phyloP scores from a whole-genome alignment of 2,329 filamentous ascomycete species.

The Cercospora zeae-maydis region DNA sequence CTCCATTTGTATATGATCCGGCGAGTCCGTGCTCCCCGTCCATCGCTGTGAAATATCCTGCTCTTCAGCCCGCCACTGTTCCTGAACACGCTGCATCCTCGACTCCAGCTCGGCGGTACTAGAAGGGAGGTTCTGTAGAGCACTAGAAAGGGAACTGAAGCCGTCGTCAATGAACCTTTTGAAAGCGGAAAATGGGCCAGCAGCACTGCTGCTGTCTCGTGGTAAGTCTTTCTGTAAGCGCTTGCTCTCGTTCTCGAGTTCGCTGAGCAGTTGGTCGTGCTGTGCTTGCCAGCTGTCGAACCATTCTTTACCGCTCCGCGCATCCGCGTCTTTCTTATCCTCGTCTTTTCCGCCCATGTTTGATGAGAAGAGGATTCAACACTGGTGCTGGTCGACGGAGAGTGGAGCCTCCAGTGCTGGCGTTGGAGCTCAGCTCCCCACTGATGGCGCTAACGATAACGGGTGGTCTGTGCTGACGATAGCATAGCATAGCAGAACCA shows the following conservation, averaged over 20 bases:
- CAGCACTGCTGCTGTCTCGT: background rate
- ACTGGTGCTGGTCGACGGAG: constrained; percentile 1
- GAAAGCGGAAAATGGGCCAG: constrained; percentile 57
- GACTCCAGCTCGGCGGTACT: constrained; percentile 39
- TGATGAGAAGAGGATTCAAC: background rate
- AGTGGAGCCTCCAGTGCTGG: background rate
- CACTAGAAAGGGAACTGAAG: constrained; percentile 47
- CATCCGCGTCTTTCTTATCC: constrained; percentile 8
- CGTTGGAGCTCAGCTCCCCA: background rate
- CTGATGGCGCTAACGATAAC: background rate
- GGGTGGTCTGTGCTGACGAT: background rate
- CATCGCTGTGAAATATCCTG: constrained; percentile 29
- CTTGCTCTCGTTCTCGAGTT: constrained; percentile 14
- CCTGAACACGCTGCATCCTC: constrained; percentile 27
- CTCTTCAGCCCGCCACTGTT: constrained; percentile 24
- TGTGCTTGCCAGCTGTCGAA: constrained; percentile 15
- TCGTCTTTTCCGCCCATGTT: constrained; percentile 18
- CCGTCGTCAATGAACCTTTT: constrained; percentile 59
- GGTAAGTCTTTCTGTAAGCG: constrained; percentile 9
- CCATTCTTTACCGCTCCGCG: constrained; percentile 12
- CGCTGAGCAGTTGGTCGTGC: constrained; percentile 15
- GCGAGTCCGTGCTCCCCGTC: constrained; percentile 26
- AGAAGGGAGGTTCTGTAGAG: constrained; percentile 50
- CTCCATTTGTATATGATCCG: constrained; percentile 25
- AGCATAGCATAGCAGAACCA: background rate